A percentile compares a stretch with the other conserved stretches of the same genome.
Evolutionary conservation across 2,329 filamentous ascomycete genomes (phyloP).

Genomic region (Pseudopyrenochaeta lycopersici): DNA sequence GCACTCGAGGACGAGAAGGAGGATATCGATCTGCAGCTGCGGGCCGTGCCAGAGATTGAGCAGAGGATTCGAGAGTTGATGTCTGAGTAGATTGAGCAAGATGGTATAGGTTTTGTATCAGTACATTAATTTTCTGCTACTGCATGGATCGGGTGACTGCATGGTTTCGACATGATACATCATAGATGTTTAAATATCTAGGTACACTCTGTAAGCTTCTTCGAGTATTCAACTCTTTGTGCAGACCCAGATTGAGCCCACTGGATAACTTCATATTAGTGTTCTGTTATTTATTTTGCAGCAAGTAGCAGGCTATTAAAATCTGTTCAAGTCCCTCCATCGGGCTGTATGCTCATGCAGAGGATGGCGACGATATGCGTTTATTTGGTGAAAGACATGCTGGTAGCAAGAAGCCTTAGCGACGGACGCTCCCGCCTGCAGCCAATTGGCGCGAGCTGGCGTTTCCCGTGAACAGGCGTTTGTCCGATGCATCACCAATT

Average conservation of each 20-base stretch:
- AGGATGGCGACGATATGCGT: background rate
- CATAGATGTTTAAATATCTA: background rate
- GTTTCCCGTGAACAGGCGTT: slow-evolving; percentile 3
- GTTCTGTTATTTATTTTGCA: too few species aligned
- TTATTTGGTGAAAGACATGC: background rate
- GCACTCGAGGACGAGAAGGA: slow-evolving; percentile 96
- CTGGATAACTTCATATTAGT: too few species aligned
- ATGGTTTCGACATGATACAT: background rate
- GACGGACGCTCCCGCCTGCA: too few species aligned
- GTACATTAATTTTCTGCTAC: background rate
- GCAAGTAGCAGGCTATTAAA: too few species aligned
- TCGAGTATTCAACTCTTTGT: too few species aligned
- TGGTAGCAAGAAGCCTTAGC: too few species aligned
- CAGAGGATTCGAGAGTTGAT: slow-evolving; percentile 82
- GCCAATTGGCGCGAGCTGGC: background rate
- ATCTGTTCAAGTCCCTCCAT: too few species aligned
- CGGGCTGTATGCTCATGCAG: too few species aligned
- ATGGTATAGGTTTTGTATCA: background rate
- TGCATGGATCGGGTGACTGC: background rate
- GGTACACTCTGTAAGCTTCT: too few species aligned
- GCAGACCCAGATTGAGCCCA: too few species aligned
- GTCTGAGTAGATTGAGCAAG: slow-evolving; percentile 18
- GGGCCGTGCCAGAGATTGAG: slow-evolving; percentile 88
- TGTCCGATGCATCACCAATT: slow-evolving; percentile 6
- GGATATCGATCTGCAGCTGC: slow-evolving; percentile 84